Evolutionary conservation across 2,329 filamentous ascomycete species (phyloP).

Genomic region (Penicillium sp.): DNA sequence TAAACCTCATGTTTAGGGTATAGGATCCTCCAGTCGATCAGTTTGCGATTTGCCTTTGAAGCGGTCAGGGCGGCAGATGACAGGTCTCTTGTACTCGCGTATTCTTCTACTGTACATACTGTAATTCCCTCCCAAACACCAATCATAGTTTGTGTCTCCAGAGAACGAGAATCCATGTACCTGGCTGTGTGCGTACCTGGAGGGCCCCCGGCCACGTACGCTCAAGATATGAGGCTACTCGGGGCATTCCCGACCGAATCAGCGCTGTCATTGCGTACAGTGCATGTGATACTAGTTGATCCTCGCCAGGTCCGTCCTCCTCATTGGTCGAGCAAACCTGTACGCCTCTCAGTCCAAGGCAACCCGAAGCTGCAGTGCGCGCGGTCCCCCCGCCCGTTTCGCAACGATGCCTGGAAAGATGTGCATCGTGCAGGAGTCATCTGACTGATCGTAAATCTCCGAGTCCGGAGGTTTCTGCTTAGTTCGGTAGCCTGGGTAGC

Average conservation of each 20-base stretch:
- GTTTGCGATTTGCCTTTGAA: constrained; percentile 22
- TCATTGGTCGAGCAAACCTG: not conserved
- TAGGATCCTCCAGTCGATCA: not conserved
- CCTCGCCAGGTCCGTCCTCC: not conserved
- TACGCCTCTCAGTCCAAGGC: constrained; percentile 6
- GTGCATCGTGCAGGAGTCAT: constrained; percentile 17
- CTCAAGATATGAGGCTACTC: constrained; percentile 13
- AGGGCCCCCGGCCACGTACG: constrained; percentile 12
- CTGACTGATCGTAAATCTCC: constrained; percentile 17
- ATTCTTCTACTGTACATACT: too few relatives aligned
- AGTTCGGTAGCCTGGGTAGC: not conserved
- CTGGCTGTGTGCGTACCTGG: constrained; percentile 1
- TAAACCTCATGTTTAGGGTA: not conserved
- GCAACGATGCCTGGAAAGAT: constrained; percentile 4
- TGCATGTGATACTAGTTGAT: constrained; percentile 2
- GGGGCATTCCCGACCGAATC: constrained; percentile 4
- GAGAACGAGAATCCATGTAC: constrained; percentile 20
- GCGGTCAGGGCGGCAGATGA: constrained; percentile 19
- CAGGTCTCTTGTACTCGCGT: constrained; percentile 5
- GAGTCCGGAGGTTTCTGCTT: constrained; percentile 8
- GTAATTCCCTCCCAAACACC: constrained; percentile 2
- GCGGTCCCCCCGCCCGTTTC: constrained; percentile 12
- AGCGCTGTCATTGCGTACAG: not conserved
- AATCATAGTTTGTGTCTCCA: constrained; percentile 13
- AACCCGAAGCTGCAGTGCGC: constrained; percentile 5